Evolutionary conservation across 768 basidiomycete genomes (phyloP), one percentile per base, ranked within the genome.

Genomic region (Rhodosporidiobolus odoratus): DNA sequence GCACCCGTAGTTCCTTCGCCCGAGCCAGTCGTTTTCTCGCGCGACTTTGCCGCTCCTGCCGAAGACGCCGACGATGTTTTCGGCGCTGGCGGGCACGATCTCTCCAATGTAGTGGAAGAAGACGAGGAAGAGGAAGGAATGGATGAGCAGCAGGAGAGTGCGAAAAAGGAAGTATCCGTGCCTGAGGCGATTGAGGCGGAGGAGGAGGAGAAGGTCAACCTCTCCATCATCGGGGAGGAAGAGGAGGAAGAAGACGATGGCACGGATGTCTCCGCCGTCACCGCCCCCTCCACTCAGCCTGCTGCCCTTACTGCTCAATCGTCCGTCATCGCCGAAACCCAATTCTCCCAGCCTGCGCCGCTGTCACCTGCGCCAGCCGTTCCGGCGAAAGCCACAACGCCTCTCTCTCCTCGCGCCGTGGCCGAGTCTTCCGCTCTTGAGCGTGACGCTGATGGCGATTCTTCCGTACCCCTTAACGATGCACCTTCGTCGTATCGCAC

Each of bases 381-480:
- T 32, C 52, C 48, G 19, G 27, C 45, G 27, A 62, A 48, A 34
- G 52, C 50, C 3, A 56, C 56, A 23, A 30, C 54, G 1, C 47
- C 8, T 25, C 47, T 17, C 30, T 66, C 23, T 63, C 70, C 62
- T 1, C 66, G 71, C 19, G 57, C 52, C 30, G 71, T 72, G 25
- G 67, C 67, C n/a, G 48, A 48, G 32, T 54, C 71, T 3, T 73
- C 71, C 5, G 62, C 67, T 21, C 54, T 66, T 61, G 71, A 63
- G 1, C 66, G 59, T 23, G 71, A 73, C 19, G 71, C 71, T 16
- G 71, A 73, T 41, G 63, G 50, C 40, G 71, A 73, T 35, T 27
- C 47, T 8, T 27, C 67, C 12, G 71, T 69, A 17, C 71, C 71
- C 9, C 71, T 73, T 48, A 73, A 73, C 67, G 71, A 73, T 30